phyloP scores from a whole-genome alignment of 228 moss, liverwort and hornwort species.

The Sphagnum magellanicum region DNA sequence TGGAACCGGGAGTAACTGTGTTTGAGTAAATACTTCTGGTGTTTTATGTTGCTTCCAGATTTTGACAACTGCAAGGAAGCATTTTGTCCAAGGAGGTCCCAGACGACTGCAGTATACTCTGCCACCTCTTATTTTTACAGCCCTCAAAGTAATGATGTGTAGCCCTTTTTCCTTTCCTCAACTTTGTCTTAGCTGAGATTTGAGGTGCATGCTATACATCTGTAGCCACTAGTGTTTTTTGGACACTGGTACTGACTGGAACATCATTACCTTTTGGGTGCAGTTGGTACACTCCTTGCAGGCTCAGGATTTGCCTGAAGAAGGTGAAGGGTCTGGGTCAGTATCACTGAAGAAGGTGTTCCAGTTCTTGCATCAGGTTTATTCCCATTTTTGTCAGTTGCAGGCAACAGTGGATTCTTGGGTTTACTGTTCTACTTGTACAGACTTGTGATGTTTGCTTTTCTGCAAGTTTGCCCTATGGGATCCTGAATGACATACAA shows the following conservation, averaged over 20 bases:
- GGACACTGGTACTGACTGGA: too few species aligned
- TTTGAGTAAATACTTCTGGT: neutral
- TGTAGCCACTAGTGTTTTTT: too few species aligned
- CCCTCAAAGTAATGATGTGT: constrained; percentile 52
- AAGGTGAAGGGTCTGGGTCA: constrained; percentile 12
- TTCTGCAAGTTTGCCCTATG: too few species aligned
- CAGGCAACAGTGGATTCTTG: too few species aligned
- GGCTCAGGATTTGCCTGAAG: constrained; percentile 34
- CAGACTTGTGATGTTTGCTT: too few species aligned
- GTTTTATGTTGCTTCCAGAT: constrained; percentile 40
- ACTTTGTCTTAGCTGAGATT: too few species aligned
- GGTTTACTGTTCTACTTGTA: too few species aligned
- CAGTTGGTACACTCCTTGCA: constrained; percentile 79
- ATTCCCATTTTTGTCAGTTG: neutral
- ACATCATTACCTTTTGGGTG: constrained; percentile 1
- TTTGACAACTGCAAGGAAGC: constrained; percentile 76
- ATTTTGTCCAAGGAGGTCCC: constrained; percentile 87
- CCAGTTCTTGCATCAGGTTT: constrained; percentile 89
- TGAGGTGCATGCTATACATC: too few species aligned
- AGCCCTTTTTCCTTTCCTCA: too few species aligned
- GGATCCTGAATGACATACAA: too few species aligned
- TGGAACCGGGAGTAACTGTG: neutral
- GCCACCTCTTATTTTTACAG: constrained; percentile 80
- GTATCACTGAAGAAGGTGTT: constrained; percentile 68
- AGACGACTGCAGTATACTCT: constrained; percentile 79